Percentiles rank a stretch among this genome's conserved stretches.
phyloP scores from a whole-genome alignment of 2,329 filamentous ascomycete genomes.

The Anthostomella pinea region DNA sequence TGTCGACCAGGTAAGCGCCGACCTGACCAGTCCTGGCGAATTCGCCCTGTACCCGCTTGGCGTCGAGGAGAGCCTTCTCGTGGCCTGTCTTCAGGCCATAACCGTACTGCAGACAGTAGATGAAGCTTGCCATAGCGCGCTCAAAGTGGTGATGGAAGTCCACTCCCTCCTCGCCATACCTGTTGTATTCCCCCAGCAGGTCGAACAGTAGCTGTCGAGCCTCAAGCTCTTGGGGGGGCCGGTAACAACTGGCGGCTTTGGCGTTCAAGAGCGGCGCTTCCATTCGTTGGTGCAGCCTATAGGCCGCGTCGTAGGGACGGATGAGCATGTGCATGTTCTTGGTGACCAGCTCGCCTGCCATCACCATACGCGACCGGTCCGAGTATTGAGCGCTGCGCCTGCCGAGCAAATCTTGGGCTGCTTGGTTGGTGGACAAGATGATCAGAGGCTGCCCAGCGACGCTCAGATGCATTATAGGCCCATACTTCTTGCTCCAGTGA shows the following conservation, averaged over 20 bases:
- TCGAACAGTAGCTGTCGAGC: constrained; percentile 43
- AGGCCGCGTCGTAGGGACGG: constrained; percentile 34
- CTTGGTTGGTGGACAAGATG: constrained; percentile 9
- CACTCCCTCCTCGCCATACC: constrained; percentile 17
- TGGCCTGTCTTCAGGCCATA: constrained; percentile 29
- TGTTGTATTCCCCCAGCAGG: constrained; percentile 31
- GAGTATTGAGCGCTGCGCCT: constrained; percentile 15
- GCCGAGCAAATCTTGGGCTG: constrained; percentile 13
- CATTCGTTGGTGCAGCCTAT: constrained; percentile 38
- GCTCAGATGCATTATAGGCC: constrained; percentile 16
- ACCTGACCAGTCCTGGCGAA: constrained; percentile 27
- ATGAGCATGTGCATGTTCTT: constrained; percentile 31
- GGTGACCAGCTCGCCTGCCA: constrained; percentile 32
- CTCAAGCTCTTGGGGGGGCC: constrained; percentile 44
- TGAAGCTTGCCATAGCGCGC: constrained; percentile 34
- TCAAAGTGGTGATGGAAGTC: constrained; percentile 34
- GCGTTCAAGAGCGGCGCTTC: constrained; percentile 33
- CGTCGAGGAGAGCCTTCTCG: constrained; percentile 27
- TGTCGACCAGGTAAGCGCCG: constrained; percentile 39
- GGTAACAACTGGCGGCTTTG: constrained; percentile 34
- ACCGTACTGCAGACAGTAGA: constrained; percentile 32
- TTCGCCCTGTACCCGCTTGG: constrained; percentile 25
- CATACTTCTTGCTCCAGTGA: constrained; percentile 15
- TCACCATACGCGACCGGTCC: constrained; percentile 24
- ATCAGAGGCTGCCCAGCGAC: constrained; percentile 17